phyloP scores from a whole-genome alignment of 2,329 filamentous ascomycete species.

The Ascochyta rabiei region DNA sequence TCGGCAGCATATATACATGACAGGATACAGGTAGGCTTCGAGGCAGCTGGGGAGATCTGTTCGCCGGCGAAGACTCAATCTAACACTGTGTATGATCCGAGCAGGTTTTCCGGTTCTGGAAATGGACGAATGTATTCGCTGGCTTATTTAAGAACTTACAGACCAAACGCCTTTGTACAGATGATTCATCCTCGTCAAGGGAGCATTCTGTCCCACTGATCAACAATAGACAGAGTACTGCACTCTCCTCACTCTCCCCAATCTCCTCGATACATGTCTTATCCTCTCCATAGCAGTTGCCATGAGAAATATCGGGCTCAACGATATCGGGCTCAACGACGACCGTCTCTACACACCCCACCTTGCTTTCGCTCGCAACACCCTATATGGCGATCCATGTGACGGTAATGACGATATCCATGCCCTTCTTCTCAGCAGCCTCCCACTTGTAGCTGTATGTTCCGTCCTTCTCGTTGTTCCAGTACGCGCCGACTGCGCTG shows the following conservation, averaged over 20 bases:
- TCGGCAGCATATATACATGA: no score
- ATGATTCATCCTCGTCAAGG: neutral
- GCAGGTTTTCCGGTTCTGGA: neutral
- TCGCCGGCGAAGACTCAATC: no score
- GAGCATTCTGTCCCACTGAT: neutral
- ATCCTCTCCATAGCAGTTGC: no score
- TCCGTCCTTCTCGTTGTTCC: constrained; percentile 88
- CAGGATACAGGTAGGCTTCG: no score
- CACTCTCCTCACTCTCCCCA: neutral
- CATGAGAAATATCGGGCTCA: neutral
- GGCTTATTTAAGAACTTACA: constrained; percentile 17
- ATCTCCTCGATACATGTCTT: neutral
- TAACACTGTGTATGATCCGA: no score
- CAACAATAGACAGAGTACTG: neutral
- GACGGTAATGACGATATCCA: constrained; percentile 59
- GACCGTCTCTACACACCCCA: neutral
- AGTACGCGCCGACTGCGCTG: constrained; percentile 82
- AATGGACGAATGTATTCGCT: constrained; percentile 7
- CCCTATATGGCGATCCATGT: constrained; percentile 71
- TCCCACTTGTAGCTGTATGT: constrained; percentile 92
- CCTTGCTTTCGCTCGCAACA: neutral
- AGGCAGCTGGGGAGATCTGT: no score
- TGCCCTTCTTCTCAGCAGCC: constrained; percentile 57
- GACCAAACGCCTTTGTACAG: constrained; percentile 18
- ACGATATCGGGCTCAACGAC: neutral